A percentile compares a stretch with the other conserved stretches of the same genome.
Evolutionary conservation across 106 monocot genomes (phyloP).

Genomic region (Agapanthus africanus): DNA sequence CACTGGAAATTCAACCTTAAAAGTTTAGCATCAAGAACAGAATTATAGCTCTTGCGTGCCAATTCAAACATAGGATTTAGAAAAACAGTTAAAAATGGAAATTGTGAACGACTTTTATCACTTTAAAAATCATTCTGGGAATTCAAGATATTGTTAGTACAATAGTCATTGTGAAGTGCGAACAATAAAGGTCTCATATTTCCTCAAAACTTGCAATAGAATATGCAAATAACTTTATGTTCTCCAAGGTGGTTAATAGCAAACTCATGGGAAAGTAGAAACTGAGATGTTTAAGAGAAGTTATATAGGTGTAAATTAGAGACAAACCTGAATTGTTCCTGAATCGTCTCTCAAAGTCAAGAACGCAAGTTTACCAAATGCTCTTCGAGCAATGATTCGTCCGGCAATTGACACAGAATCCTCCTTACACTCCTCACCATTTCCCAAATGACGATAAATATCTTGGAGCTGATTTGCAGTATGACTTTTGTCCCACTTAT

Average conservation of each 20-base stretch:
- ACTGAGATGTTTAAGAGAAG: background rate
- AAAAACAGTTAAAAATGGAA: background rate
- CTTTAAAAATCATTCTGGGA: no score
- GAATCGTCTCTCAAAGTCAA: constrained; percentile 88
- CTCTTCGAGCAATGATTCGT: constrained; percentile 85
- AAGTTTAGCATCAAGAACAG: background rate
- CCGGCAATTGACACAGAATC: constrained; percentile 73
- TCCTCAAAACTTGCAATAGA: no score
- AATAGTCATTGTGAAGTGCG: no score
- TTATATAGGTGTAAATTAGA: background rate
- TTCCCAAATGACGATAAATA: constrained; percentile 54
- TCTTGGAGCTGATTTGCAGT: constrained; percentile 58
- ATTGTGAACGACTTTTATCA: background rate
- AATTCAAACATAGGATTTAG: background rate
- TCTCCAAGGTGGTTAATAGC: background rate
- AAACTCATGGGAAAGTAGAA: background rate
- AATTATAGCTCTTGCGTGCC: background rate
- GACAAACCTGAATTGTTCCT: constrained; percentile 76
- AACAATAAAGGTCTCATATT: no score
- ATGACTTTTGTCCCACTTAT: constrained; percentile 91
- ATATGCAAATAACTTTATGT: background rate
- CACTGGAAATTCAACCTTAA: no score
- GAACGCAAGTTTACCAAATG: constrained; percentile 96
- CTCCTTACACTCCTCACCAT: constrained; percentile 80
- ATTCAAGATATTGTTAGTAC: background rate